Percentiles rank a stretch among this genome's conserved stretches.
Conservation (phyloP, 352 stramenopile species). For the Globisporangium uncinulatum region DNA sequence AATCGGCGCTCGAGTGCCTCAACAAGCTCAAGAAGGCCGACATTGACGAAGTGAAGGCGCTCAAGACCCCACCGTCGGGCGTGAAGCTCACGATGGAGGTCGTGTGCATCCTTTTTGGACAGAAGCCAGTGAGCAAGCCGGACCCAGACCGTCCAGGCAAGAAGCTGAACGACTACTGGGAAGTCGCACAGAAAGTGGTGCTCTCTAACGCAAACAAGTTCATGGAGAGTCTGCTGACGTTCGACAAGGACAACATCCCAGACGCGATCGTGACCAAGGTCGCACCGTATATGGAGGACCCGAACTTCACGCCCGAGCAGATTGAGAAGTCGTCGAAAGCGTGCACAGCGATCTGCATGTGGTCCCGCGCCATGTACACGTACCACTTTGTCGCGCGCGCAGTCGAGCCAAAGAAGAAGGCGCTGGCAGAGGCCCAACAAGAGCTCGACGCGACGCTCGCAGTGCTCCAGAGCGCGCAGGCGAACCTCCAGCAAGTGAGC, state of each 20-base stretch:
- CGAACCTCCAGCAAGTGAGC: slow-evolving; percentile 76
- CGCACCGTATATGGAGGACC: slow-evolving; percentile 82
- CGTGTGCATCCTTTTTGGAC: slow-evolving; percentile 87
- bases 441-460: slow-evolving; percentile 52
- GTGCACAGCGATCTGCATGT: slow-evolving; percentile 91
- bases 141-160: slow-evolving; percentile 86
- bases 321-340: slow-evolving; percentile 92
- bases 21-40: slow-evolving; percentile 90
- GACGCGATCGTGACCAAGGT: slow-evolving; percentile 85
- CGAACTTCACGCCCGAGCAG: slow-evolving; percentile 87
- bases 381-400: slow-evolving; percentile 83
- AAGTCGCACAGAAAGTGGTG: slow-evolving; percentile 86
- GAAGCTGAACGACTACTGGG: slow-evolving; percentile 91
- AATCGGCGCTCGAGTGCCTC: slow-evolving; percentile 83
- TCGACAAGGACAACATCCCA: slow-evolving; percentile 93
- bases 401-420: slow-evolving; percentile 74
- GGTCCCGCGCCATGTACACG: slow-evolving; percentile 78
- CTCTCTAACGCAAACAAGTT: slow-evolving; percentile 92
- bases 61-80: slow-evolving; percentile 87
- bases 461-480: slow-evolving; percentile 46
- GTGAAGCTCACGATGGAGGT: slow-evolving; percentile 93
- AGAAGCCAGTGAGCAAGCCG: slow-evolving; percentile 86
- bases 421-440: slow-evolving; percentile 45
- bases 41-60: slow-evolving; percentile 90
- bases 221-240: slow-evolving; percentile 83